Base-by-base conservation (phyloP, 1,284 basidiomycete species). In the Megacollybia platyphylla region DNA sequence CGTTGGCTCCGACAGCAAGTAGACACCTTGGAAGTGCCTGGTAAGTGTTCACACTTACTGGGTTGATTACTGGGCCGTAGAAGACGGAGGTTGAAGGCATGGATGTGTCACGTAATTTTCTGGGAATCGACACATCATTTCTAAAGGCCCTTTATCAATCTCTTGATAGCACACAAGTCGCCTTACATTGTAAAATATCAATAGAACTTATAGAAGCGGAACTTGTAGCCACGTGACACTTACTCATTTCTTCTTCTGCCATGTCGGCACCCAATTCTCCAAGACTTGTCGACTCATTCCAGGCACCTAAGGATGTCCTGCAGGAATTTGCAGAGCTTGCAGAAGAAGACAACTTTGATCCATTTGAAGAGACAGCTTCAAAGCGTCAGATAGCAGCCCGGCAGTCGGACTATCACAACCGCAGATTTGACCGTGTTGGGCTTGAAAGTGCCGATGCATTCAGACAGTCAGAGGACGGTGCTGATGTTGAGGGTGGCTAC, bases 341-440 rank as follows among this genome's bases (percentile, higher is more conserved):
- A 24, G 91, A 94, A 56, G 87, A 91, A 58, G 89, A 94, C 55
- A 72, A 88, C 57, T 67, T 87, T 53, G 93, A 98, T 60, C 92
- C 90, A 9, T 94, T 98, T 55, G 85, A 87, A 44, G 90, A 93
- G 62, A 89, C 89, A 27, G 87, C 91, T 31, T 86, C 82, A 46
- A 81, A 87, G 55, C 85, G 89, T 50, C 94, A 97, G 70, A 91
- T 98, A 57, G 88, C 93, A 13, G 71, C 87, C 37, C 79, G 96
- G 36, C 91, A 97, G 68, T 87, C 82, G 46, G 94, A 97, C 63
- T 98, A 98, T 59, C 96, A 98, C 57, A 81, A 87, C 53, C 79
- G 92, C 45, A 78, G 93, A 31, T 98, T 97, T 65, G 76, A 76
- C 54, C 79, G 92, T 39, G 74, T 81, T 48, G 85, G 79, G 17